These are phyloP conservation scores for Arctium lappa DNA, from an alignment of 129 eudicot genomes.

Conservation along the genomic window DNA sequence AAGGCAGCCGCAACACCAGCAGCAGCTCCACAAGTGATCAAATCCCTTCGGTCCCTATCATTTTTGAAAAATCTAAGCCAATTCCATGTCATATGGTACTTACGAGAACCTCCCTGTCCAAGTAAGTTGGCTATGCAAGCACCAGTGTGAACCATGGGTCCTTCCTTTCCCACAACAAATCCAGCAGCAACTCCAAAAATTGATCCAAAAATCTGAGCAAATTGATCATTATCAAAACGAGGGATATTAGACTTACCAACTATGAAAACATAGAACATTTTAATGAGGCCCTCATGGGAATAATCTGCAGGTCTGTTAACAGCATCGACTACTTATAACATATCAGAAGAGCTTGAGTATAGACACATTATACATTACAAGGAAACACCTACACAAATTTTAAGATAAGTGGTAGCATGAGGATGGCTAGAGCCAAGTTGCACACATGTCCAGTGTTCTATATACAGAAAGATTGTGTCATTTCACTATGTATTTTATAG, in stretches of 20 bases:
- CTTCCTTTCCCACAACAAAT: conserved; percentile 98
- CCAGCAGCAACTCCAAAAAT: conserved; percentile 97
- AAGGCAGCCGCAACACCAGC: conserved; percentile 99
- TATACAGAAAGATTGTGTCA: background rate
- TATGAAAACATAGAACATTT: background rate
- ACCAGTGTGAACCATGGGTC: conserved; percentile 99
- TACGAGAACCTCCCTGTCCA: conserved; percentile 98
- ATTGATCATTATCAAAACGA: conserved; percentile 1
- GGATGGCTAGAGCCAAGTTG: background rate
- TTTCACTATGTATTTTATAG: too few relatives aligned
- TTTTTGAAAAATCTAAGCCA: conserved; percentile 96
- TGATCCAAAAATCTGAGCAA: conserved; percentile 80
- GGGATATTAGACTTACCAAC: background rate
- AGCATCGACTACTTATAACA: background rate
- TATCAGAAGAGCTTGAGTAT: background rate
- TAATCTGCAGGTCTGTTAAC: background rate
- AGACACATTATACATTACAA: background rate
- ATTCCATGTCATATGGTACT: conserved; percentile 89
- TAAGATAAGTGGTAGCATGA: background rate
- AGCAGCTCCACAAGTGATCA: conserved; percentile 99
- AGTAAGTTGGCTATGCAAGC: conserved; percentile 96
- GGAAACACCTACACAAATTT: background rate
- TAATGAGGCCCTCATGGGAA: background rate
- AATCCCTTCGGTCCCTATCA: conserved; percentile 93
- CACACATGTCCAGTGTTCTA: background rate